phyloP scores from a whole-genome alignment of 2,329 filamentous ascomycete species.

The Ophiostoma perfectum region DNA sequence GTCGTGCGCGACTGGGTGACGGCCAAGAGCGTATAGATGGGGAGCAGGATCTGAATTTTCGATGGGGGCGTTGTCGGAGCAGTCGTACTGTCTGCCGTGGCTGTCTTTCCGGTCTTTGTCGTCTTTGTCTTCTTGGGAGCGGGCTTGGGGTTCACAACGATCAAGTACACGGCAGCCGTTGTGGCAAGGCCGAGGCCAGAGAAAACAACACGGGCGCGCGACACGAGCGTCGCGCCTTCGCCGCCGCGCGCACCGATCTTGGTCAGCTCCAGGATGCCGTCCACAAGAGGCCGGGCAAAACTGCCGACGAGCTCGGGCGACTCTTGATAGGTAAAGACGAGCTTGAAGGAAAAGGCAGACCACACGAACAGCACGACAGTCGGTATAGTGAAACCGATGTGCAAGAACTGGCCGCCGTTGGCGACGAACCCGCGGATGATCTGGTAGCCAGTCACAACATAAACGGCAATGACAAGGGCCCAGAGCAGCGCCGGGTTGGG shows the following conservation, averaged over 20 bases:
- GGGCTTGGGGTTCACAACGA: slow-evolving; percentile 29
- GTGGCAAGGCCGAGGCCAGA: slow-evolving; percentile 40
- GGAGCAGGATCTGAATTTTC: slow-evolving; percentile 49
- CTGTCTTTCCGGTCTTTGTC: not conserved
- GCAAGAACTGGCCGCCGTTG: slow-evolving; percentile 38
- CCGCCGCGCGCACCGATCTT: slow-evolving; percentile 30
- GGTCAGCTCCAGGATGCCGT: slow-evolving; percentile 34
- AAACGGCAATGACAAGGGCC: slow-evolving; percentile 64
- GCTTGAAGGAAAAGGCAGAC: slow-evolving; percentile 73
- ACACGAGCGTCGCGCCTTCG: slow-evolving; percentile 42
- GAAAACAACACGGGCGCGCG: slow-evolving; percentile 48
- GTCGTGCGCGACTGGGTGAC: slow-evolving; percentile 80
- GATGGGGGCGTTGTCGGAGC: not conserved
- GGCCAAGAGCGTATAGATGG: slow-evolving; percentile 70
- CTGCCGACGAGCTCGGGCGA: slow-evolving; percentile 70
- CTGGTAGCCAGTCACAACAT: slow-evolving; percentile 53
- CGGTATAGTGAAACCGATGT: slow-evolving; percentile 38
- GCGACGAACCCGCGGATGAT: slow-evolving; percentile 40
- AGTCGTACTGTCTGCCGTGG: not conserved
- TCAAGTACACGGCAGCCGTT: slow-evolving; percentile 38
- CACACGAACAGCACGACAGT: slow-evolving; percentile 36
- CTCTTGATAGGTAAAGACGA: slow-evolving; percentile 81
- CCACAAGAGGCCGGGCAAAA: slow-evolving; percentile 39
- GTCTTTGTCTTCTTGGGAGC: not conserved
- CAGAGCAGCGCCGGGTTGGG: slow-evolving; percentile 65